Percentiles rank a stretch among this genome's conserved stretches.
phyloP scores from a whole-genome alignment of 139 green algal genomes.

The Coelastrella sp. region DNA sequence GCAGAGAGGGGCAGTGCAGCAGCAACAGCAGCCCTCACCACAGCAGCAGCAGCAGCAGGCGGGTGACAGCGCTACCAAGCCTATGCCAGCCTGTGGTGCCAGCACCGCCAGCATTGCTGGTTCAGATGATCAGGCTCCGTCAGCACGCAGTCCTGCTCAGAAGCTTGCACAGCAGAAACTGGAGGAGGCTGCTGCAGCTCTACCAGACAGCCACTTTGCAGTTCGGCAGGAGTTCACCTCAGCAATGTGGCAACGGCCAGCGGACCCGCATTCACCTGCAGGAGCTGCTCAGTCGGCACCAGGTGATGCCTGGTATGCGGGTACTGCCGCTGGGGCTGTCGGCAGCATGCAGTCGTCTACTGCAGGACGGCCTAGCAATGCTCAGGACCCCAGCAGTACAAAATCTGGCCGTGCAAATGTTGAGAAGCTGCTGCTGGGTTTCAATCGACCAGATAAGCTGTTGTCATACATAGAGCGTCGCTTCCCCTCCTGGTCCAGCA shows the following conservation, averaged over 20 bases:
- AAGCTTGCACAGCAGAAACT: not conserved
- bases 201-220: constrained; percentile 26
- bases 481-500: constrained; percentile 43
- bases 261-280: not conserved
- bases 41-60: constrained; percentile 8
- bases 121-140: not conserved
- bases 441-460: not conserved
- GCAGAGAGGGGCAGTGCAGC: constrained; percentile 25
- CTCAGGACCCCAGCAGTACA: no score
- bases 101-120: not conserved
- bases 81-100: no score
- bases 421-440: constrained; percentile 23
- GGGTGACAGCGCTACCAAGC: not conserved
- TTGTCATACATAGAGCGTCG: not conserved
- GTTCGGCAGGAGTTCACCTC: constrained; percentile 19
- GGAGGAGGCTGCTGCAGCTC: not conserved
- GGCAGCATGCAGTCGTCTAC: no score
- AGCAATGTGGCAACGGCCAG: not conserved
- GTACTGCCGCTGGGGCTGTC: not conserved
- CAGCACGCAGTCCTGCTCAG: not conserved
- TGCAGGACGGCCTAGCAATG: no score
- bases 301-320: not conserved
- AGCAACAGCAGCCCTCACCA: constrained; percentile 13
- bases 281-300: not conserved
- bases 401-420: not conserved